Evolutionary conservation across 2,329 filamentous ascomycete genomes (phyloP), one percentile per base, ranked within the genome.

Genomic region (Colletotrichum karsti): DNA sequence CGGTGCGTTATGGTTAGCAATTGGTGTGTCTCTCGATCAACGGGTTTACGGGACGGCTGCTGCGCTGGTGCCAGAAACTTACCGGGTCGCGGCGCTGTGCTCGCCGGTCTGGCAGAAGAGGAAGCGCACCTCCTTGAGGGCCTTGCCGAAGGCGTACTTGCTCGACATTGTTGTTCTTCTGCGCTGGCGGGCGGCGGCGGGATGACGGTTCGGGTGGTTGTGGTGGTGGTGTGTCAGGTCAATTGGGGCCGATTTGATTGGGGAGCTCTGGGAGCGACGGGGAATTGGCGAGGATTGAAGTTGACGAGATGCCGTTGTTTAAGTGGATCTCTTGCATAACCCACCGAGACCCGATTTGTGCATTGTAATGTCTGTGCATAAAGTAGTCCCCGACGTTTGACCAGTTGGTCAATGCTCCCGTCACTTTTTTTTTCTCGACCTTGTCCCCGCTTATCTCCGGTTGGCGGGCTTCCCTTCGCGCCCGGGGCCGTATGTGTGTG

Each of bases 81-180:
- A 97, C 96, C 96, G 91, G 72, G 93, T 92, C 71, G 93, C 91
- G 76, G 93, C 92, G 86, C 95, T 97, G 79, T 94, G 91, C 79
- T 97, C 92, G 73, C 92, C 93, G 59, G 93, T 95, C 84, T 98
- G 95, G 87, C 96, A 98, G 85, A 98, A 95, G 76, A 97, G 88
- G 85, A 99, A 99, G 79, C 96, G 93, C 80, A 99, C 88, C 88
- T 99, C 96, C 88, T 94, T 97, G 80, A 99, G 87, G 73, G 90
- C 85, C 81, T 94, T 92, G 74, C 90, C 88, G 84, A 99, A 99
- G 75, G 91, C 93, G 85, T 97, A 98, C 87, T 96, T 97, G 83
- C 88, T 86, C 74, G 94, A 93, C 96, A 98, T 60, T 20, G 74
- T 86, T 78, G 72, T 74, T 70, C 37, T 28, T 50, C 28, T 65